Evolutionary conservation across 352 stramenopile genomes (phyloP).

Genomic region (Globisporangium parvum): DNA sequence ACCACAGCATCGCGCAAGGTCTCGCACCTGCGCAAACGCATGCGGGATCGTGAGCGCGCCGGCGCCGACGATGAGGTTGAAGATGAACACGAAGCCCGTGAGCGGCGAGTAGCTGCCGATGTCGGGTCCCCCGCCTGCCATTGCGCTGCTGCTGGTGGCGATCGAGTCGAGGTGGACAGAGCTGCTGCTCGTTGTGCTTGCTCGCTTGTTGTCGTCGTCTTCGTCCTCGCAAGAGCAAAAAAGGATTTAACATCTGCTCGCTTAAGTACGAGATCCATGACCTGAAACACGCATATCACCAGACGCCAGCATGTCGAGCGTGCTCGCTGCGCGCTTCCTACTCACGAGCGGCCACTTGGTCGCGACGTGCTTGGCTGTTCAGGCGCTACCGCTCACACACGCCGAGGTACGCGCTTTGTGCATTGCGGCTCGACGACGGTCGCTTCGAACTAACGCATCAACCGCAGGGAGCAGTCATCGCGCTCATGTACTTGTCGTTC

Average conservation of each 20-base stretch:
- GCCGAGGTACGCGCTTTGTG: conserved; percentile 3
- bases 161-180: not conserved
- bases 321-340: conserved; percentile 43
- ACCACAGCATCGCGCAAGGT: not conserved
- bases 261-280: conserved; percentile 8
- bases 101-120: conserved; percentile 78
- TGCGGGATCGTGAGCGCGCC: conserved; percentile 84
- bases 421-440: not conserved
- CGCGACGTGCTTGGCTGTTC: conserved; percentile 32
- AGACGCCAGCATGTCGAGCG: too few relatives aligned
- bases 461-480: conserved; percentile 18
- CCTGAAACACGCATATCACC: too few relatives aligned
- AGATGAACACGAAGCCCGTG: conserved; percentile 89
- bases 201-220: too few relatives aligned
- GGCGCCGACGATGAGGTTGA: conserved; percentile 87
- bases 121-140: conserved; percentile 40
- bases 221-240: too few relatives aligned
- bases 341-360: conserved; percentile 55
- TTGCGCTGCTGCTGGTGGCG: conserved; percentile 13
- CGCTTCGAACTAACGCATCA: too few relatives aligned
- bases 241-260: too few relatives aligned
- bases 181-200: too few relatives aligned
- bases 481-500: conserved; percentile 39
- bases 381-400: conserved; percentile 3
- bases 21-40: conserved; percentile 68